These are phyloP conservation scores for Furcasterigmium sp. DNA, from an alignment of 2,329 filamentous ascomycete species.

Conservation along the genomic window DNA sequence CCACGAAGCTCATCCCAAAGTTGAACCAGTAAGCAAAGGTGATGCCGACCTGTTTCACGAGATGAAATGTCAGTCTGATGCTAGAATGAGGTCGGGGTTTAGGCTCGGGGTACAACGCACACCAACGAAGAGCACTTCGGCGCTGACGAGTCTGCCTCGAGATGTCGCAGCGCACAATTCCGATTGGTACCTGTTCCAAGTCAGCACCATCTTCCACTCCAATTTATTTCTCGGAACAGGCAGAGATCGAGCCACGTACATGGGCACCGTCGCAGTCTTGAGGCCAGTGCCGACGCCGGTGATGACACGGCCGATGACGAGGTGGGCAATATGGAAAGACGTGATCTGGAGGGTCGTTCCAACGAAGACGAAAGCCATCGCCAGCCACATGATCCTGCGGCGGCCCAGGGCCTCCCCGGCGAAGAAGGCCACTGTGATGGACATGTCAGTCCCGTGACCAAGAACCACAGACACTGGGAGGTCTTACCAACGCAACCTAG, in stretches of 20 bases:
- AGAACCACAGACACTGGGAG: neutral
- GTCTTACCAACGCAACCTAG: slow-evolving; percentile 19
- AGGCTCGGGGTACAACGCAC: neutral
- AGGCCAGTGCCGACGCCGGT: slow-evolving; percentile 33
- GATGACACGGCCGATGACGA: slow-evolving; percentile 33
- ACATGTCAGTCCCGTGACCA: neutral
- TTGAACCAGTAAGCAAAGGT: slow-evolving; percentile 20
- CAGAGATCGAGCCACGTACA: slow-evolving; percentile 12
- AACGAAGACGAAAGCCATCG: slow-evolving; percentile 23
- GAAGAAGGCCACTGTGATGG: slow-evolving; percentile 14
- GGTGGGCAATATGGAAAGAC: slow-evolving; percentile 30
- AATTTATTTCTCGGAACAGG: no score
- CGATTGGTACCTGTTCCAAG: slow-evolving; percentile 27
- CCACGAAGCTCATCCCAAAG: slow-evolving; percentile 26
- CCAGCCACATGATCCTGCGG: slow-evolving; percentile 22
- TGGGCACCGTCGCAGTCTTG: slow-evolving; percentile 28
- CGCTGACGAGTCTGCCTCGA: slow-evolving; percentile 34
- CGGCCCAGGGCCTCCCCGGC: slow-evolving; percentile 27
- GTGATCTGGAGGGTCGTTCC: slow-evolving; percentile 27
- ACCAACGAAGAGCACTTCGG: slow-evolving; percentile 31
- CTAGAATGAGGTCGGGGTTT: no score
- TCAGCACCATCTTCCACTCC: neutral
- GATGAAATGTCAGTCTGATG: neutral
- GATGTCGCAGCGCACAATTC: slow-evolving; percentile 37
- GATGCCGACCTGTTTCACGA: slow-evolving; percentile 19